phyloP scores from a whole-genome alignment of 257 asterid genomes.

The Fraxinus quadrangulata region DNA sequence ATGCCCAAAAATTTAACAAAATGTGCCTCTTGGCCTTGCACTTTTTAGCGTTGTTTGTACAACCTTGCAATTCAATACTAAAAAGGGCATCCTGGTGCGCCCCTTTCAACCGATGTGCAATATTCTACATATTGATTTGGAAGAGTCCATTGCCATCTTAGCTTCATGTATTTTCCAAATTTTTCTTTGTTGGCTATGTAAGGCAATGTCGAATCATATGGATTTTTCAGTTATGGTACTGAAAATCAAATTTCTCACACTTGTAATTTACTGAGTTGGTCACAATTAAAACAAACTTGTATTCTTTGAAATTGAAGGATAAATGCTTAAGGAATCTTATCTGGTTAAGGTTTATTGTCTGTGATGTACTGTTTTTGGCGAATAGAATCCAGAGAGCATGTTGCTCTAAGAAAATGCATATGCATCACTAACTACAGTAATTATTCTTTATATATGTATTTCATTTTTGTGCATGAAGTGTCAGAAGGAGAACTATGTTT shows the following conservation, averaged over 20 bases:
- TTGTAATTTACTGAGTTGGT: neutral
- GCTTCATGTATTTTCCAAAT: neutral
- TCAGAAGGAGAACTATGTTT: neutral
- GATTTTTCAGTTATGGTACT: neutral
- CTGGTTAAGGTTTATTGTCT: neutral
- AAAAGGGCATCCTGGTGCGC: neutral
- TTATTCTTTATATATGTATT: neutral
- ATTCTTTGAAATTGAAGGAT: neutral
- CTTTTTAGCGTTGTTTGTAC: neutral
- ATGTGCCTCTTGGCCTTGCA: neutral
- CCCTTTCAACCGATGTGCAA: neutral
- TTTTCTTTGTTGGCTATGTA: neutral
- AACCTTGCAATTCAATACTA: neutral
- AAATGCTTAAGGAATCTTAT: neutral
- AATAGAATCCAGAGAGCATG: neutral
- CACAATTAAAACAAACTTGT: neutral
- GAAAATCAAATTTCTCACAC: neutral
- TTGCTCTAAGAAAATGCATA: neutral
- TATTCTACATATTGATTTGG: neutral
- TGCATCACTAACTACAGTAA: neutral
- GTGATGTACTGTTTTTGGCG: neutral
- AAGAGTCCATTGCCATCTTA: neutral
- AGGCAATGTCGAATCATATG: neutral
- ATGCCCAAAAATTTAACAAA: no score
- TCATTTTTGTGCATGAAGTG: neutral